Evolutionary conservation across 345 rosid species (phyloP), one percentile per base, ranked within the genome.

Genomic region (Salix purpurea): DNA sequence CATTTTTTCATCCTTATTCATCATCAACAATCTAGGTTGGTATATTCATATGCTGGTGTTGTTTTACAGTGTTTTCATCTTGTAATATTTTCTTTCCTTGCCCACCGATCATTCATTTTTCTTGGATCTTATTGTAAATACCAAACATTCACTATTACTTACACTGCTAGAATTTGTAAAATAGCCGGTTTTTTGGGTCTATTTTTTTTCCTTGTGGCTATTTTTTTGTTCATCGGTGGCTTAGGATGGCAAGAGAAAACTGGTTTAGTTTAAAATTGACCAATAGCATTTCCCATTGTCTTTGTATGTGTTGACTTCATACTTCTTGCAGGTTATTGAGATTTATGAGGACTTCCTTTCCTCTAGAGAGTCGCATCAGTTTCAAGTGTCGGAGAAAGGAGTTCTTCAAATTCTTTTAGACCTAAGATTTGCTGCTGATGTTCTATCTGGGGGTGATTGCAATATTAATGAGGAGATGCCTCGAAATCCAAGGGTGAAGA

Each of bases 361-460:
- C 75, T 69, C 86, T 74, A 84, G 83, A 83, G 97, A 91, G 76
- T 87, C 90, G 76, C 77, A 65, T 81, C 84, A 79, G 74, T 83
- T 87, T 76, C 90, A 85, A 81, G 90, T 96, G 78, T 93, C 98
- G 76, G 99, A 96, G 80, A 96, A 96, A 86, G 99, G 98, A 80
- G 88, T 87, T 82, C 83, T 96, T 78, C 99, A 96, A 82, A 74
- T 94, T 78, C 83, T 96, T 77, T 87, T 96, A 75, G 99, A 96
- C 86, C 79, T 96, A 67, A 92, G 92, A 88, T 93, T 96, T 90
- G 83, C 86, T 65, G 87, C 89, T 61, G 99, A 94, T 69, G 81
- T 90, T 78, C 97, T 96, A 50, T 96, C 97, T 52, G 98, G 96
- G 73, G 90, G 91, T 73, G 91, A 87, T 81, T 78, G 85, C 65